Evolutionary conservation across 1,284 basidiomycete species (phyloP).

Genomic region (Crucibulum parvulum): DNA sequence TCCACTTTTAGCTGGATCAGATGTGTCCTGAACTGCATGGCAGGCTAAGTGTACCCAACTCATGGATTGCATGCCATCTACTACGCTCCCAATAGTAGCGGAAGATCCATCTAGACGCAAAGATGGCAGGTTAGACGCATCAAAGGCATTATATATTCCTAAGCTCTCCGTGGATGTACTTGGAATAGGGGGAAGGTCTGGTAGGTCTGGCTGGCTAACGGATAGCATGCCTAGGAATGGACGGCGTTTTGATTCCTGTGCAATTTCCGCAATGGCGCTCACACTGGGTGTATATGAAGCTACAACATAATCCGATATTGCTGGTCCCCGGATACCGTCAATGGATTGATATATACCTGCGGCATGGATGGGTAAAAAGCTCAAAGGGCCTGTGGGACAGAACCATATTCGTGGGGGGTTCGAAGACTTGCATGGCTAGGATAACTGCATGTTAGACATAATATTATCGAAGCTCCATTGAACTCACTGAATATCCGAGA

Average conservation of each 20-base stretch:
- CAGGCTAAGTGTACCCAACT: constrained; percentile 22
- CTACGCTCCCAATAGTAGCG: constrained; percentile 8
- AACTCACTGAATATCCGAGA: neutral
- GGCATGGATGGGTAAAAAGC: constrained; percentile 15
- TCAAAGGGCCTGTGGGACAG: constrained; percentile 12
- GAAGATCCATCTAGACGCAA: constrained; percentile 6
- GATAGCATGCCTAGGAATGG: constrained; percentile 1
- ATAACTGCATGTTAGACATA: neutral
- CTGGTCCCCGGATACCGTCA: neutral
- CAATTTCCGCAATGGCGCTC: constrained; percentile 5
- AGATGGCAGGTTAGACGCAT: neutral
- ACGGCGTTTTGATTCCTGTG: neutral
- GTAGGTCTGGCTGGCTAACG: constrained; percentile 10
- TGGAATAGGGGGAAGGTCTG: constrained; percentile 6
- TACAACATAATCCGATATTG: constrained; percentile 13
- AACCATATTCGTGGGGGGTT: constrained; percentile 5
- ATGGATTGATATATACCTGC: constrained; percentile 9
- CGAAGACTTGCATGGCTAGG: neutral
- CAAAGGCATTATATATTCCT: neutral
- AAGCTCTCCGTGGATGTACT: constrained; percentile 2
- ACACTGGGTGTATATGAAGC: constrained; percentile 21
- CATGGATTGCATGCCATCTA: constrained; percentile 3
- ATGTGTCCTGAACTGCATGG: constrained; percentile 15
- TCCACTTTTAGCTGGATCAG: constrained; percentile 13
- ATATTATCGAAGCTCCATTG: neutral